Base-by-base conservation (phyloP, 257 asterid genomes). In the Przewalskia tangutica region DNA sequence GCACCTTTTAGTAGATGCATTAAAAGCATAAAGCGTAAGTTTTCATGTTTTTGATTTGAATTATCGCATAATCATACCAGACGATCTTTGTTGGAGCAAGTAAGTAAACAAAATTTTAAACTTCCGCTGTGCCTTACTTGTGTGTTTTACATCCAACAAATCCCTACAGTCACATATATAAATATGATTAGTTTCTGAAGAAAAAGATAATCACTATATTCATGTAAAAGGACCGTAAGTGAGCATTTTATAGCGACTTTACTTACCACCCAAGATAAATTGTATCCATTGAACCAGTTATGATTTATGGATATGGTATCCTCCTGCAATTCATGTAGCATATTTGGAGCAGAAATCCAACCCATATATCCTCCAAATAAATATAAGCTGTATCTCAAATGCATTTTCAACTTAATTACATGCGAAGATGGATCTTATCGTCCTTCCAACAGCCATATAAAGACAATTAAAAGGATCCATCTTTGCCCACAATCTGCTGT, bases 231-330 rank as follows among this genome's bases (percentile, higher is more conserved):
- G 82, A n/a, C 16, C 11, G 5, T 20, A 51, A 63, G 60, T 18
- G 20, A 48, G 59, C 6, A 46, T 48, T 48, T 16, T 32, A 40
- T 73, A 48, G 34, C 9, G 48, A 56, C 76, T 59, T 60, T 58
- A 59, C 94, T 89, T 87, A 95, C 99, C 98, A 91, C 97, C 93
- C 95, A 94, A 78, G 90, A 87, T 55, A 96, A 56, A 89, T 89
- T 91, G 88, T 89, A 89, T 63, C 88, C 95, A 82, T 96, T 96
- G 91, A 91, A 94, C 97, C 99, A 96, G 86, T 96, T 96, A 92
- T 96, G 99, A 83, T 96, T 96, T 82, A 96, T 94, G 70, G 98
- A 96, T 84, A 96, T 85, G 2, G 98, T 93, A 83, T 96, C 98
- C 89, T 96, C 97, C 98, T 93, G 94, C 84, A 89, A 88, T 82